Evolutionary conservation across 805 yeast genomes (phyloP).

Genomic region (Starmerella powellii): DNA sequence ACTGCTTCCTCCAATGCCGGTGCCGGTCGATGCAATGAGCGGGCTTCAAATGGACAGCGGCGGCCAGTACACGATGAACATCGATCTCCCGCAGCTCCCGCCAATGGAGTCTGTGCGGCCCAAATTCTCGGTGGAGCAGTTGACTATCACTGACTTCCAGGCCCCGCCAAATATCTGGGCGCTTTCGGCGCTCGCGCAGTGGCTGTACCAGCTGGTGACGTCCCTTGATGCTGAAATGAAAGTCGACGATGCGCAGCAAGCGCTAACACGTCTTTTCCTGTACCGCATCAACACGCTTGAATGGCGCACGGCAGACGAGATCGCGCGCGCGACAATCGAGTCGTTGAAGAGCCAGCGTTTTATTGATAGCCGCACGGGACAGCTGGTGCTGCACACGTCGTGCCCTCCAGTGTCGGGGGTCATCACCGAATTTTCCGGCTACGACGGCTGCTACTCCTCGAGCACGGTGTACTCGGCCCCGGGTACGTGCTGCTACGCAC

Average conservation of each 20-base stretch:
- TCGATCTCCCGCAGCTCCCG: constrained; percentile 22
- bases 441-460: constrained; percentile 28
- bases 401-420: constrained; percentile 25
- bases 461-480: not conserved
- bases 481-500: constrained; percentile 25
- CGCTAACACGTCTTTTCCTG: constrained; percentile 20
- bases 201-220: constrained; percentile 17
- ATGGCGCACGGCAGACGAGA: constrained; percentile 26
- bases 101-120: constrained; percentile 18
- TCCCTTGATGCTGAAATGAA: constrained; percentile 18
- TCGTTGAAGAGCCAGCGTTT: constrained; percentile 23
- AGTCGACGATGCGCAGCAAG: constrained; percentile 6
- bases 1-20: constrained; percentile 18
- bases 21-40: constrained; percentile 12
- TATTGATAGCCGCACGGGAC: constrained; percentile 13
- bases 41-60: constrained; percentile 12
- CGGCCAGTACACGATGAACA: constrained; percentile 14
- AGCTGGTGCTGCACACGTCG: constrained; percentile 10
- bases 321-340: constrained; percentile 24
- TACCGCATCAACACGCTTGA: constrained; percentile 24
- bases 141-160: constrained; percentile 21
- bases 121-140: constrained; percentile 21
- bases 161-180: constrained; percentile 17
- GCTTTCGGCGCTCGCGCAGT: constrained; percentile 15
- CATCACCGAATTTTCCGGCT: constrained; percentile 20